Evolutionary conservation across 768 basidiomycete genomes (phyloP), one percentile per base, ranked within the genome.

Genomic region (Suillus paluster): DNA sequence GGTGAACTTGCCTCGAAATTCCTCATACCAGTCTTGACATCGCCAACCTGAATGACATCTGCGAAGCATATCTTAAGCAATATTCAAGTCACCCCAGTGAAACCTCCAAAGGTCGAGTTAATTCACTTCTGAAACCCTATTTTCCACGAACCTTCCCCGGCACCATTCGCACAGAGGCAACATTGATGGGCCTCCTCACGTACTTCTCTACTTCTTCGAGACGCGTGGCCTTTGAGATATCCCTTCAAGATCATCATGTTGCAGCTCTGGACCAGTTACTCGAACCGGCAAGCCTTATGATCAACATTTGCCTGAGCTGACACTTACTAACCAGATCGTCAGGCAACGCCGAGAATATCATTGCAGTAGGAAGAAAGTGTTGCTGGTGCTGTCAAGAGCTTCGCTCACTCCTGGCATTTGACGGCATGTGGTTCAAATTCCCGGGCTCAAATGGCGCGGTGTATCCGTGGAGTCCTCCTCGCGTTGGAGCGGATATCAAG

Each of bases 401-500:
- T 48, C 23, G 7, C 46, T 9, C 25, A 23, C 46, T 48, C 23
- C 46, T 15, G 23, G 3, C 0, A 14, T 23, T 14, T 23, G 25
- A 48, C 23, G 7, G 7, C 3, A 3, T 19, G 27, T n/a, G 7
- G 15, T 56, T 56, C 12, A 42, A 25, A 42, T 42, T 39, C 27
- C 34, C 55, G 34, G 34, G 54, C 21, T 38, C 54, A 39, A 36
- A 56, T 56, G 55, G 55, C 6, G 19, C 14, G 11, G 39, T 56
- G n/a, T 23, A 56, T 56, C 36, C 55, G 34, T 56, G 55, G 21
- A 42, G 41, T 21, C 55, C 55, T 36, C 54, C 34, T 38, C 23
- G 41, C 17, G 17, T 39, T 15, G 36, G 55, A 17, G 36, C 39
- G 38, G 19, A 42, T 27, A 5, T 33, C 38, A 11, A 25, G 12